phyloP scores from a whole-genome alignment of 2,329 filamentous ascomycete species.

The Hypoxylon sp. region DNA sequence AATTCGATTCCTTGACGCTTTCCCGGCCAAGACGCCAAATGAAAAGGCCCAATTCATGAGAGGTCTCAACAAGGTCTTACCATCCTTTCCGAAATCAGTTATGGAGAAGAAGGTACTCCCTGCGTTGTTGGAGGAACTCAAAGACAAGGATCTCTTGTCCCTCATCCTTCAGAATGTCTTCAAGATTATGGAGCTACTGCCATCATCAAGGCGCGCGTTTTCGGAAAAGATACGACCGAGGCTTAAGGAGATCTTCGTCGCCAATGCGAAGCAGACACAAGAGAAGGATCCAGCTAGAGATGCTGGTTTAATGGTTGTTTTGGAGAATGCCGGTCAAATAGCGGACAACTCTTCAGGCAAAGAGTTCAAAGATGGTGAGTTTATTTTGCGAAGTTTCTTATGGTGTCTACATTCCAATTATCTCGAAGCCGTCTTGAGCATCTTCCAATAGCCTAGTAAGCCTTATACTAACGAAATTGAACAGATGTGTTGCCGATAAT shows the following conservation, averaged over 20 bases:
- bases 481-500: constrained; percentile 90
- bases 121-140: constrained; percentile 90
- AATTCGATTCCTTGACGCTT: constrained; percentile 91
- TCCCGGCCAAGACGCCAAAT: constrained; percentile 90
- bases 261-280: constrained; percentile 68
- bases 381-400: background rate
- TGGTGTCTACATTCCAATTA: no score
- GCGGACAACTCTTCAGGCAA: constrained; percentile 87
- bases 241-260: constrained; percentile 85
- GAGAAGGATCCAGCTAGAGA: constrained; percentile 89
- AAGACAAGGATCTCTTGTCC: constrained; percentile 88
- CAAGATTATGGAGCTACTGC: constrained; percentile 85
- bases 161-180: constrained; percentile 93
- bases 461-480: constrained; percentile 43
- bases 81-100: constrained; percentile 92
- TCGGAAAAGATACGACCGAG: constrained; percentile 88
- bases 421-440: no score
- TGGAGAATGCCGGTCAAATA: constrained; percentile 85
- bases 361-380: constrained; percentile 91
- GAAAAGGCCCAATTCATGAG: constrained; percentile 95
- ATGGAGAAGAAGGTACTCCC: constrained; percentile 95
- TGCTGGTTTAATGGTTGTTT: constrained; percentile 89
- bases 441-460: constrained; percentile 18
- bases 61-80: constrained; percentile 86
- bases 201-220: constrained; percentile 83